These are phyloP conservation scores for Trichoderma semiorbis DNA, from an alignment of 2,329 filamentous ascomycete genomes.

Conservation along the genomic window DNA sequence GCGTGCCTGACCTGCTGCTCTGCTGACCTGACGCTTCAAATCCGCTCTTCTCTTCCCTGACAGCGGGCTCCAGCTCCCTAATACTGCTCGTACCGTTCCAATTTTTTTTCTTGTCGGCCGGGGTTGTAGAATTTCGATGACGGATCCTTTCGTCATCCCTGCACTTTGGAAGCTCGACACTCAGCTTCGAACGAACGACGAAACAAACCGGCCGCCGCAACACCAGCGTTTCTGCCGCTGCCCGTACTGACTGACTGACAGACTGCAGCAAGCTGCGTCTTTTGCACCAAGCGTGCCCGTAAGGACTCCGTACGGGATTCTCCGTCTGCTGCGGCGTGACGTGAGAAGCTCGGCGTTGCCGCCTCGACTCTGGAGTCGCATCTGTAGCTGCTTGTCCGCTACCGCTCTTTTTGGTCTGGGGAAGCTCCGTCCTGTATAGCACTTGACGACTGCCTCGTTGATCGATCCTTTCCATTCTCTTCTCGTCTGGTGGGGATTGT, in stretches of 20 bases:
- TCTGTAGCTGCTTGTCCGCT: neutral
- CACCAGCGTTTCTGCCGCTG: neutral
- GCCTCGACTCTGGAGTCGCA: neutral
- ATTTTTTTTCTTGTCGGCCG: slow-evolving; percentile 4
- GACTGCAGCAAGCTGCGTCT: neutral
- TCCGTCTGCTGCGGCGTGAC: neutral
- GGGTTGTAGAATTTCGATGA: slow-evolving; percentile 18
- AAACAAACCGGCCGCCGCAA: slow-evolving; percentile 5
- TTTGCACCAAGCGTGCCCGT: slow-evolving; percentile 3
- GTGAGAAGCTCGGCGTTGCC: neutral
- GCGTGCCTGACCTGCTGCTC: neutral
- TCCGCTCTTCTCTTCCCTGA: neutral
- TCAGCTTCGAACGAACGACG: slow-evolving; percentile 7
- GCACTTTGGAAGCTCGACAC: slow-evolving; percentile 8
- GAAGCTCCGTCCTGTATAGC: slow-evolving; percentile 13
- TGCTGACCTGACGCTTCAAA: neutral
- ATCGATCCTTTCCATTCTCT: slow-evolving; percentile 1
- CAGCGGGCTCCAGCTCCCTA: slow-evolving; percentile 11
- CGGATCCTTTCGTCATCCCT: slow-evolving; percentile 13
- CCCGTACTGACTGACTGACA: neutral
- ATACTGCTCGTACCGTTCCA: neutral
- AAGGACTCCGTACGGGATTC: neutral
- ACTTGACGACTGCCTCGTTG: slow-evolving; percentile 5
- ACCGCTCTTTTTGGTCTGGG: slow-evolving; percentile 7
- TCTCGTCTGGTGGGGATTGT: neutral